Base-by-base conservation (phyloP, 352 stramenopile genomes). In the Globisporangium okanoganense region DNA sequence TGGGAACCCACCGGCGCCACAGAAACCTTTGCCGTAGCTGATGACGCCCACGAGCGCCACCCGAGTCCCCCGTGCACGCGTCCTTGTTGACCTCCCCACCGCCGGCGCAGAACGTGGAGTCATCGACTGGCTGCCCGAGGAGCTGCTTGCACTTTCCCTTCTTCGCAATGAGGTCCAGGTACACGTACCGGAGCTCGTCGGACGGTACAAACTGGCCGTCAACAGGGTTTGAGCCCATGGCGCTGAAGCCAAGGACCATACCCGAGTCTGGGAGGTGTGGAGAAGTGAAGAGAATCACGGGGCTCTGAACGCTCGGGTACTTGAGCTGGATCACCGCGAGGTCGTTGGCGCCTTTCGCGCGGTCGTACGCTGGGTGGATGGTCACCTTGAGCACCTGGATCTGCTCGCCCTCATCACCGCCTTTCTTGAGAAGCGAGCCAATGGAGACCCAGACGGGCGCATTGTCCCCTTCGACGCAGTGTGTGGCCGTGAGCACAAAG, bases 401-500 rank as follows among this genome's bases (percentile, higher is more conserved):
- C 41, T 48, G 41, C 8, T 27, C 41, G 7, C n/a, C n/a, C 25
- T 47, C 40, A 8, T 47, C 18, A 13, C 16, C 24, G 18, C 40
- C 40, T 9, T 18, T 47, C 40, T 6, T 16, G 7, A 8, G 40
- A 3, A n/a, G 10, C 16, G 40, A 14, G 2, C 40, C 40, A 22
- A 47, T 6, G 16, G 40, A 47, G 5, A 47, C 18, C 18, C 18
- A 47, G 5, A 18, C 12, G 8, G 40, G 40, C n/a, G 10, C 7
- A 5, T 14, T 16, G 40, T 47, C 40, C 16, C 40, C 40, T 9
- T 52, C 45, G 5, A 57, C 29, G 16, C 51, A 57, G 20, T 57
- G 51, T 2, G 29, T 29, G 14, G 51, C 51, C 13, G 51, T 57
- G 31, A 57, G 51, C 14, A 57, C 51, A 22, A 45, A 45, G 22